Base-by-base conservation (phyloP, 371 early-diverging fungal species). In the Circinella umbellata region DNA sequence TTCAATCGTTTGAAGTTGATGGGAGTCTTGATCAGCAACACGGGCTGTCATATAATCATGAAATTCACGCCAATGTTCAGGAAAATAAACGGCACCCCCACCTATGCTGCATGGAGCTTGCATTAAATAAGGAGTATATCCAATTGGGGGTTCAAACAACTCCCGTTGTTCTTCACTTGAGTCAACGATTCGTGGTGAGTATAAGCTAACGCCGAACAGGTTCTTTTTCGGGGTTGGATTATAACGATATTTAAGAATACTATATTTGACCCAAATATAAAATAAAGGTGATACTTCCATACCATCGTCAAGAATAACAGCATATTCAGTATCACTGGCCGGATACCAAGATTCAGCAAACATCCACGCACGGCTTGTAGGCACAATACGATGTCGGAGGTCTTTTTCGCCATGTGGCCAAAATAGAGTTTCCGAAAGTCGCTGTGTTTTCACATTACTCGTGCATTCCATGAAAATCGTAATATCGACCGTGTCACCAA, bases 341-440 rank as follows among this genome's bases (percentile, higher is more conserved):
- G 90, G 90, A 63, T 89, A 89, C 90, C 89, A 90, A 0, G 89
- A 76, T 73, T 90, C 90, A 0, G 81, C 86, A 61, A 89, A 84
- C 0, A 87, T 71, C 39, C 85, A 73, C 76, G 84, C 78, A 17
- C 79, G 73, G 55, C 84, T 81, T 13, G 79, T 80, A 42, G 77
- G 74, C n/a, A 81, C 76, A 57, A 90, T 88, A 8, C 90, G 84
- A 60, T 88, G 88, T 10, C 85, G 73, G 69, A 89, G 69, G 20
- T 75, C 67, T 67, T 86, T 86, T 20, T 61, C 68, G 0, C 88
- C 89, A 71, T 77, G 73, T 60, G 65, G 60, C 89, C 89, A 90
- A 48, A 76, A 69, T 51, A 83, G 79, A n/a, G 71, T 74, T 11
- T 82, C 69, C 1, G 73, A 81, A 66, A 80, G 76, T 15, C 74